These are phyloP conservation scores for Lepiota brunneoincarnata DNA, from an alignment of 768 basidiomycete genomes.

Conservation along the genomic window DNA sequence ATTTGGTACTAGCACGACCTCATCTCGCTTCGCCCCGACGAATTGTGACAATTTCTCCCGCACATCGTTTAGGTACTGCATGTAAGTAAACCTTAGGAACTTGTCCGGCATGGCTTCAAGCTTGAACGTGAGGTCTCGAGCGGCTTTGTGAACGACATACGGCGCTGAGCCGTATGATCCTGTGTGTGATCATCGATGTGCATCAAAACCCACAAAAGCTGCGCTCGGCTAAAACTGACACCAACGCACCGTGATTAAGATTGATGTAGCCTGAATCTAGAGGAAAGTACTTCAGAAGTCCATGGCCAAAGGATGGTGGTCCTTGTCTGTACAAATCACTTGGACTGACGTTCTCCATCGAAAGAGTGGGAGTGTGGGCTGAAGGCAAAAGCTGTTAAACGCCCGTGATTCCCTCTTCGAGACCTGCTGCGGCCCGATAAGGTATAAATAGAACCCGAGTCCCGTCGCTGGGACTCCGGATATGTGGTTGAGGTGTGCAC, in stretches of 20 bases:
- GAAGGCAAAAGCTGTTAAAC: not conserved
- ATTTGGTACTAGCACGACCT: constrained; percentile 61
- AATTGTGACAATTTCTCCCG: constrained; percentile 50
- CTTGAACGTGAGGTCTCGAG: constrained; percentile 35
- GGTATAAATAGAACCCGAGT: too few species aligned
- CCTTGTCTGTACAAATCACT: constrained; percentile 1
- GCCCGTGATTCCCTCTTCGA: too few species aligned
- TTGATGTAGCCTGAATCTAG: constrained; percentile 61
- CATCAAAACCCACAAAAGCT: not conserved
- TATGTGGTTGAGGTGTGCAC: too few species aligned
- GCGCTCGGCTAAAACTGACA: not conserved
- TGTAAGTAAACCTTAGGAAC: constrained; percentile 41
- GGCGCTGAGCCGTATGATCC: constrained; percentile 62
- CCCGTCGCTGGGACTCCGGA: too few species aligned
- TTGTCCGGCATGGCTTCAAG: constrained; percentile 57
- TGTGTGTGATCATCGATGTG: constrained; percentile 27
- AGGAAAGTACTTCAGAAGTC: constrained; percentile 48
- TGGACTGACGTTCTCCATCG: constrained; percentile 4
- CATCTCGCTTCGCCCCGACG: constrained; percentile 47
- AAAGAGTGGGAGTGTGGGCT: not conserved
- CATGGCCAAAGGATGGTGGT: constrained; percentile 52
- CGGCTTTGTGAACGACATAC: constrained; percentile 44
- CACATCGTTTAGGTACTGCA: constrained; percentile 31
- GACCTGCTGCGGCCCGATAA: too few species aligned
- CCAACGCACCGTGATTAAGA: constrained; percentile 56